Conservation (phyloP, 768 basidiomycete species). For the Leucocoprinus leucothites region DNA sequence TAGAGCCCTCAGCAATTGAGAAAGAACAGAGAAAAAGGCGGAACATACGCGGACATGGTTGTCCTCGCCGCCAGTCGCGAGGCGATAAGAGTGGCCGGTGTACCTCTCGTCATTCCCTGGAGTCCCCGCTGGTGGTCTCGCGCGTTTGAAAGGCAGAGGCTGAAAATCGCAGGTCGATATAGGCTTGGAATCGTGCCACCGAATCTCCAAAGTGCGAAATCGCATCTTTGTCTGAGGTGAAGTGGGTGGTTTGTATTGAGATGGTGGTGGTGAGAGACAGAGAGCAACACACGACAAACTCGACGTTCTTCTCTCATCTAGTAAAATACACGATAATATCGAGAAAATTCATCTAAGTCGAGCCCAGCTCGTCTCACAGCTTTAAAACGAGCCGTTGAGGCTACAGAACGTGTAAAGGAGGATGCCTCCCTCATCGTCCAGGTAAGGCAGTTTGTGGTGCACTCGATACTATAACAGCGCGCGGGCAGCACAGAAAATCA, state of each 20-base stretch:
- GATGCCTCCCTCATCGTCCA: too few relatives aligned
- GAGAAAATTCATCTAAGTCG: background rate
- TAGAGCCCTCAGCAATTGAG: conserved; percentile 7
- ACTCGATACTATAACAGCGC: too few relatives aligned
- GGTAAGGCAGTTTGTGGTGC: too few relatives aligned
- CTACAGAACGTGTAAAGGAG: too few relatives aligned
- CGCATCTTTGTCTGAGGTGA: conserved; percentile 56
- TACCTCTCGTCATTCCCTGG: conserved; percentile 51
- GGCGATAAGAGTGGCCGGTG: conserved; percentile 73
- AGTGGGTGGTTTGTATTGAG: background rate
- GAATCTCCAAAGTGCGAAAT: conserved; percentile 87
- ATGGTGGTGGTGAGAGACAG: conserved; percentile 6
- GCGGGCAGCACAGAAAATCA: too few relatives aligned
- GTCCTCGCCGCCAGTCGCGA: conserved; percentile 96
- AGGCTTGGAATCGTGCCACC: conserved; percentile 95
- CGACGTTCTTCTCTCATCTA: background rate
- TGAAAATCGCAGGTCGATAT: conserved; percentile 98
- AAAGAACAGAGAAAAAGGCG: conserved; percentile 5
- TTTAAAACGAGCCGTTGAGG: too few relatives aligned
- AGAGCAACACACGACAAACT: background rate
- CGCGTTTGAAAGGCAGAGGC: conserved; percentile 75
- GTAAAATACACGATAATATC: background rate
- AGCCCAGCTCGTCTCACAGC: too few relatives aligned
- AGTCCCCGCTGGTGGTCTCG: conserved; percentile 65
- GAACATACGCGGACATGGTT: conserved; percentile 90